Percentiles rank a stretch among this genome's conserved stretches.
Evolutionary conservation across 1,284 basidiomycete genomes (phyloP).

Genomic region (Crepidotus sp.): DNA sequence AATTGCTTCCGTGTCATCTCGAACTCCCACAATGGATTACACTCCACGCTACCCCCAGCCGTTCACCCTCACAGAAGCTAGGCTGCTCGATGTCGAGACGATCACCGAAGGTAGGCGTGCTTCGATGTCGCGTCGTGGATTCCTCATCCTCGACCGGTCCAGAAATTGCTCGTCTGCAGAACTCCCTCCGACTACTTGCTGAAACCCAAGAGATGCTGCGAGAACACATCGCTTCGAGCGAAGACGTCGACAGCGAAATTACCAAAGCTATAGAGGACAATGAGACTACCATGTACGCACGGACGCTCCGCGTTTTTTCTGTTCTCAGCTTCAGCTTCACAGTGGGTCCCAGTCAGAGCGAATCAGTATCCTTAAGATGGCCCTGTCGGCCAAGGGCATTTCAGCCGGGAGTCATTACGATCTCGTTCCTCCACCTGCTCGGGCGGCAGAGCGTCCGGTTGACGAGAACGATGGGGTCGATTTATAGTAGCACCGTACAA

Average conservation of each 20-base stretch:
- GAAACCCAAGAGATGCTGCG: slow-evolving; percentile 55
- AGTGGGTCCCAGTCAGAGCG: slow-evolving; percentile 69
- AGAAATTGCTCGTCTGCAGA: slow-evolving; percentile 72
- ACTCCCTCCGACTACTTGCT: slow-evolving; percentile 58
- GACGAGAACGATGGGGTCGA: slow-evolving; percentile 15
- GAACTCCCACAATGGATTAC: slow-evolving; percentile 45
- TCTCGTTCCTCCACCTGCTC: slow-evolving; percentile 1
- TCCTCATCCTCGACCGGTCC: not conserved
- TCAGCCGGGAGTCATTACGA: slow-evolving; percentile 38
- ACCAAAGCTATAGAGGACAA: slow-evolving; percentile 38
- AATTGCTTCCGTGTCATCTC: too few relatives aligned
- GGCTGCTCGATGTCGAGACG: slow-evolving; percentile 52
- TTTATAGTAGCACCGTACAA: slow-evolving; percentile 3
- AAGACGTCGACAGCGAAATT: slow-evolving; percentile 38
- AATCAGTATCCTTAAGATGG: slow-evolving; percentile 55
- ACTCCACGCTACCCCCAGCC: slow-evolving; percentile 61
- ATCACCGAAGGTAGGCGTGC: slow-evolving; percentile 55
- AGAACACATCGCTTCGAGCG: slow-evolving; percentile 34
- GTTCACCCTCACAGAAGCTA: slow-evolving; percentile 63
- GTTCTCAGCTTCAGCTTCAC: slow-evolving; percentile 2
- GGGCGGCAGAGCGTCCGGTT: not conserved
- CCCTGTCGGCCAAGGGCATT: slow-evolving; percentile 55
- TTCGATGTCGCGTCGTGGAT: not conserved
- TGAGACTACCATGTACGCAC: slow-evolving; percentile 36
- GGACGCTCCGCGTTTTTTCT: not conserved